These are phyloP conservation scores for Tulasnella calospora DNA, from an alignment of 768 basidiomycete species.

Conservation along the genomic window DNA sequence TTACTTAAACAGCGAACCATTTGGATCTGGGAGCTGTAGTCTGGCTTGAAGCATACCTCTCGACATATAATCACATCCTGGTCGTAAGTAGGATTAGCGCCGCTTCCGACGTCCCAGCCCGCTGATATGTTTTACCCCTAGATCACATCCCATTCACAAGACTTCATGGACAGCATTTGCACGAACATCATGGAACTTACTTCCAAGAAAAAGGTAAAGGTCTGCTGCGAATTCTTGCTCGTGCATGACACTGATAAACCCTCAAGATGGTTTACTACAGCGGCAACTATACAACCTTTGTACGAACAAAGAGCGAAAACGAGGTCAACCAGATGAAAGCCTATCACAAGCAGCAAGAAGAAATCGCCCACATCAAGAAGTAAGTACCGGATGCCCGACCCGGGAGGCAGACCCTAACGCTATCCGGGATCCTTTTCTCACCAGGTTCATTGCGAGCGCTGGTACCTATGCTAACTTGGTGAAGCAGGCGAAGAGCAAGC, in stretches of 20 bases:
- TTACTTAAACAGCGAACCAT: slow-evolving; percentile 64
- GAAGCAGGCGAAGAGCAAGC: slow-evolving; percentile 97
- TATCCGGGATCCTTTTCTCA: neutral
- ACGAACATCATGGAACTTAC: slow-evolving; percentile 98
- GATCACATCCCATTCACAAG: slow-evolving; percentile 96
- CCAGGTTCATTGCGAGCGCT: slow-evolving; percentile 95
- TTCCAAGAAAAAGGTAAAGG: slow-evolving; percentile 64
- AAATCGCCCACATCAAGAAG: slow-evolving; percentile 98
- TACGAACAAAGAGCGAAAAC: slow-evolving; percentile 93
- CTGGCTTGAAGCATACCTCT: slow-evolving; percentile 96
- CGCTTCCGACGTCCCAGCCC: neutral
- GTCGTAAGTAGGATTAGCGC: slow-evolving; percentile 42
- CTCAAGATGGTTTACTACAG: slow-evolving; percentile 74
- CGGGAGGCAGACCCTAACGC: neutral
- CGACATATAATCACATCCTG: slow-evolving; percentile 97
- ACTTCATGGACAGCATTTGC: slow-evolving; percentile 97
- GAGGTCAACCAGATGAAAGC: slow-evolving; percentile 99
- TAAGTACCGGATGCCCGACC: slow-evolving; percentile 38
- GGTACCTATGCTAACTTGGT: slow-evolving; percentile 99
- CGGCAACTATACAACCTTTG: slow-evolving; percentile 96
- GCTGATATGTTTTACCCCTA: neutral
- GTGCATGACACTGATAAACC: neutral
- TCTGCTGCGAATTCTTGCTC: neutral
- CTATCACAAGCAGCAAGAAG: slow-evolving; percentile 96
- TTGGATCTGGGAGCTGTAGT: slow-evolving; percentile 96